Conservation (phyloP, 2,329 filamentous ascomycete genomes). For the Acarospora socialis region DNA sequence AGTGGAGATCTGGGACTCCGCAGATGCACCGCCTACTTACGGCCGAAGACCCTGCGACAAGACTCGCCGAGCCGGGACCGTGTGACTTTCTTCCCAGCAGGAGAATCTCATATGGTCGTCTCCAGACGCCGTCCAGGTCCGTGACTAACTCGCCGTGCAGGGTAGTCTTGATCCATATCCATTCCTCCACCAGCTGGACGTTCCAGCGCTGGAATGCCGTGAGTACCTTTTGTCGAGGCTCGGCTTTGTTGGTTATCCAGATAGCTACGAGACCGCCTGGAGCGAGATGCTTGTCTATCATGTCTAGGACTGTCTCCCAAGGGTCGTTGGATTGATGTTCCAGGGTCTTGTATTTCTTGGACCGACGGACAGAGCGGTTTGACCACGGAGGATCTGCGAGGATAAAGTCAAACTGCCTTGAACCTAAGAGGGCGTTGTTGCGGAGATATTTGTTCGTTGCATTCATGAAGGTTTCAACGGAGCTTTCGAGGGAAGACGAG, state of each 20-base stretch:
- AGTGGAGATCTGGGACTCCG: slow-evolving; percentile 49
- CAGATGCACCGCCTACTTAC: slow-evolving; percentile 40
- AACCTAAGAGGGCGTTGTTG: slow-evolving; percentile 19
- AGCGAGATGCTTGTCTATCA: slow-evolving; percentile 31
- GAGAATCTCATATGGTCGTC: slow-evolving; percentile 47
- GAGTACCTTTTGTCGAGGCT: slow-evolving; percentile 33
- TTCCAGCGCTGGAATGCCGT: slow-evolving; percentile 32
- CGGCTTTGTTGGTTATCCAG: slow-evolving; percentile 48
- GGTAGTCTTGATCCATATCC: slow-evolving; percentile 51
- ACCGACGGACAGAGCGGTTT: slow-evolving; percentile 43
- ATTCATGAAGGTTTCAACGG: slow-evolving; percentile 19
- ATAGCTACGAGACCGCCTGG: slow-evolving; percentile 34
- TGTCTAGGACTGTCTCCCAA: slow-evolving; percentile 24
- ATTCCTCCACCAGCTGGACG: slow-evolving; percentile 42
- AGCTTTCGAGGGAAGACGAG: slow-evolving; percentile 25
- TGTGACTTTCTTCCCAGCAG: slow-evolving; percentile 31
- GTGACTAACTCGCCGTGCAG: slow-evolving; percentile 37
- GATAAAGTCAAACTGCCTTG: slow-evolving; percentile 40
- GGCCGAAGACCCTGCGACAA: slow-evolving; percentile 8
- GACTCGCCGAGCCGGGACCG: not conserved
- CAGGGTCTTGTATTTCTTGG: slow-evolving; percentile 31
- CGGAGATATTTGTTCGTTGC: slow-evolving; percentile 12
- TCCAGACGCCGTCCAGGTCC: slow-evolving; percentile 38
- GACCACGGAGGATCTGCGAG: slow-evolving; percentile 52
- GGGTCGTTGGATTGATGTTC: slow-evolving; percentile 17